phyloP scores from a whole-genome alignment of 176 grass and related monocot genomes.

The Areca catechu region DNA sequence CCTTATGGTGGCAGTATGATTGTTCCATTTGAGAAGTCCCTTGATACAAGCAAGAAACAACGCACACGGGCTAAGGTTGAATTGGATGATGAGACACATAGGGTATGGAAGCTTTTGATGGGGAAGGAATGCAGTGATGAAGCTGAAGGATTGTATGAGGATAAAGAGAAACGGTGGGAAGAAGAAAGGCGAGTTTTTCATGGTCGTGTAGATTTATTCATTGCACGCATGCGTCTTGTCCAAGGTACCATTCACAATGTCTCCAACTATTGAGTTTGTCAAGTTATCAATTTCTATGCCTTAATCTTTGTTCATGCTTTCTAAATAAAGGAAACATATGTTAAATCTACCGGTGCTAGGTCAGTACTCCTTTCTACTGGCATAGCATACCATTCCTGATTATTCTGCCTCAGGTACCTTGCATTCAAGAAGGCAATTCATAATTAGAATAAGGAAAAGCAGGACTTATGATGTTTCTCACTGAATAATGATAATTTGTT shows the following conservation, averaged over 20 bases:
- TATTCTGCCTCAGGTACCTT: too few relatives aligned
- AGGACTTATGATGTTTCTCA: too few relatives aligned
- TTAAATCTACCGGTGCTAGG: too few relatives aligned
- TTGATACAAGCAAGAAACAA: constrained; percentile 36
- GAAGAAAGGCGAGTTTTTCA: constrained; percentile 56
- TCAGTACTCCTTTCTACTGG: too few relatives aligned
- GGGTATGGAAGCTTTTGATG: constrained; percentile 75
- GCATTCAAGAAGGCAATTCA: too few relatives aligned
- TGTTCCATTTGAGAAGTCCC: constrained; percentile 31
- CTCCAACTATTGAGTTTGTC: not conserved
- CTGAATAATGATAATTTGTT: too few relatives aligned
- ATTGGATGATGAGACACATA: constrained; percentile 59
- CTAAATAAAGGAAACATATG: too few relatives aligned
- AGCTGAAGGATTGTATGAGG: constrained; percentile 30
- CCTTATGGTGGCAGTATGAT: constrained; percentile 23
- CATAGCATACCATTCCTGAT: too few relatives aligned
- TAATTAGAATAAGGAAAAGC: too few relatives aligned
- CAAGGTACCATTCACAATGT: constrained; percentile 40
- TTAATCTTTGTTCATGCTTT: too few relatives aligned
- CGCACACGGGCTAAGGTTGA: constrained; percentile 55
- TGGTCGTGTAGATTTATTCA: constrained; percentile 55
- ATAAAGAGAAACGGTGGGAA: constrained; percentile 58
- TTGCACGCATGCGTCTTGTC: constrained; percentile 59
- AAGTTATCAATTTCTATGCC: too few relatives aligned
- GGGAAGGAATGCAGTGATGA: constrained; percentile 27